phyloP scores from a whole-genome alignment of 1,139 yeast genomes.

The Arxiozyma bovina region DNA sequence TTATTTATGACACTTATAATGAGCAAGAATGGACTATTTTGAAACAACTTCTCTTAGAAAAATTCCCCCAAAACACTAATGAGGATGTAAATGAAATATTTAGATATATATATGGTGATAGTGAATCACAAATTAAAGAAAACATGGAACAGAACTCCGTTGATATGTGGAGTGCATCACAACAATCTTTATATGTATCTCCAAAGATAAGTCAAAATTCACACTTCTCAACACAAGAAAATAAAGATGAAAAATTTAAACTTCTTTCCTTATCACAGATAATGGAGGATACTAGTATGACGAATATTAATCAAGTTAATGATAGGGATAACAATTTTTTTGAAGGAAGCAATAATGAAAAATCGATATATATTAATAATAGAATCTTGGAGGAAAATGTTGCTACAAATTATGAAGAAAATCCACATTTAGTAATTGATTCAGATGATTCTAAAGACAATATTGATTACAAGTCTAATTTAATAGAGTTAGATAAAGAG shows the following conservation, averaged over 20 bases:
- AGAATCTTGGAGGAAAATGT: background rate
- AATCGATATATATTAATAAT: background rate
- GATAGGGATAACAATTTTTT: conserved; percentile 1
- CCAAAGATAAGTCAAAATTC: background rate
- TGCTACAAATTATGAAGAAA: background rate
- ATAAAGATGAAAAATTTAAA: conserved; percentile 6
- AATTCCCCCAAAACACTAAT: conserved; percentile 18
- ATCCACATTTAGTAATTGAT: background rate
- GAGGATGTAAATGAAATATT: conserved; percentile 19
- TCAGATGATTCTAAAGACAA: background rate
- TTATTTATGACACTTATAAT: conserved; percentile 20
- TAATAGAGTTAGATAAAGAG: background rate
- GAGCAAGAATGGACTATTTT: conserved; percentile 25
- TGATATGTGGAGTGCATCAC: conserved; percentile 26
- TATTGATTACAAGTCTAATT: background rate
- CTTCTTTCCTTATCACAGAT: conserved; percentile 25
- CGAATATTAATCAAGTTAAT: conserved; percentile 1
- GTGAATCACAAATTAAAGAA: background rate
- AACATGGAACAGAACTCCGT: background rate
- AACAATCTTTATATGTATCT: conserved; percentile 13
- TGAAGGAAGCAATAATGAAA: background rate
- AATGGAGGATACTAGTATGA: conserved; percentile 15
- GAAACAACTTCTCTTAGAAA: conserved; percentile 11
- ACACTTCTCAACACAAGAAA: background rate
- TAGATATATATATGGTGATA: conserved; percentile 21